Evolutionary conservation across 1,284 basidiomycete species (phyloP), one percentile per base, ranked within the genome.

Genomic region (Chondrostereum purpureum): DNA sequence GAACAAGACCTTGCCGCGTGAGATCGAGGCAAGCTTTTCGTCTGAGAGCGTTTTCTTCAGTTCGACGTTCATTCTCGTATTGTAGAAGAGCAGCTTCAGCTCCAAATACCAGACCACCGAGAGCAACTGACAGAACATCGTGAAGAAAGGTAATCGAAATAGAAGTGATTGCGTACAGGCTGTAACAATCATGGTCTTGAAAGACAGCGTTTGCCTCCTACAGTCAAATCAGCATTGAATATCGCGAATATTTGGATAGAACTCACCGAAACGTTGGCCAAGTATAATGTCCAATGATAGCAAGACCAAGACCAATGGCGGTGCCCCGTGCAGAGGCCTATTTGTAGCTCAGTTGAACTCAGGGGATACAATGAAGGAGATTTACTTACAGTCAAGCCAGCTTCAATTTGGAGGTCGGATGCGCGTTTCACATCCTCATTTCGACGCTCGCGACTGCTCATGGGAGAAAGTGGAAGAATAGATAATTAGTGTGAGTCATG

Each of bases 231-330:
- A 17, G 16, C 36, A 33, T n/a, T n/a, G n/a, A n/a, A n/a, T n/a
- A n/a, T n/a, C n/a, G n/a, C n/a, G n/a, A n/a, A n/a, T n/a, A n/a
- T n/a, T n/a, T n/a, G n/a, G n/a, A n/a, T n/a, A 20, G 16, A 41
- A 36, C 66, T 55, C 57, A 88, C 86, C 83, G 72, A 62, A 92
- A 92, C 14, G 70, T 52, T n/a, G 88, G 88, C 80, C 81, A 91
- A 24, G 75, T 69, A 57, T 78, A 74, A 59, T 92, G 87, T n/a
- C 70, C 80, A 39, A 90, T 60, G 19, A 80, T 72, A 21, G 78
- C 72, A 21, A 79, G 63, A 20, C 83, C 76, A 13, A 80, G 53
- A 1, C 88, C 87, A 46, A 83, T 50, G 18, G 66, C 66, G 11
- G 62, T 65, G 23, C 62, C 60, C 42, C 68, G 60, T 34, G n/a